Evolutionary conservation across 345 rosid species (phyloP).

Genomic region (Aegle marmelos): DNA sequence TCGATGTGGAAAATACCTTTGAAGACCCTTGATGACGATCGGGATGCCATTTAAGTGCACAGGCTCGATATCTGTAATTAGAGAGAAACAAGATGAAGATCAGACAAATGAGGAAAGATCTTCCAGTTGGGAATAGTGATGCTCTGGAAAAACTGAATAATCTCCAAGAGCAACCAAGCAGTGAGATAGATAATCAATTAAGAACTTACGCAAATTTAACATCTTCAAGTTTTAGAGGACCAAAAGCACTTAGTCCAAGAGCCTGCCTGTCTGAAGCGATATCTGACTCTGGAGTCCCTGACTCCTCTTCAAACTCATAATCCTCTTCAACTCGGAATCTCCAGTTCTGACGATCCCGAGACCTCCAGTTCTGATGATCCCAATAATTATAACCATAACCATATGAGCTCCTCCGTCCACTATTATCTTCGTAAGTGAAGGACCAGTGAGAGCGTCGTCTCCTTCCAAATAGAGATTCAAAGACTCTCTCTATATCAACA

Average conservation of each 20-base stretch:
- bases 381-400: slow-evolving; percentile 35
- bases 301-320: slow-evolving; percentile 51
- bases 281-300: slow-evolving; percentile 37
- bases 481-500: slow-evolving; percentile 48
- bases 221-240: slow-evolving; percentile 77
- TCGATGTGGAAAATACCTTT: slow-evolving; percentile 46
- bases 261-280: slow-evolving; percentile 65
- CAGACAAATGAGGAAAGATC: neutral
- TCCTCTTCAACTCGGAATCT: slow-evolving; percentile 54
- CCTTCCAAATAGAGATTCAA: slow-evolving; percentile 67
- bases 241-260: slow-evolving; percentile 70
- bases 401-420: slow-evolving; percentile 37
- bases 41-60: slow-evolving; percentile 95
- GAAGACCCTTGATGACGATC: slow-evolving; percentile 83
- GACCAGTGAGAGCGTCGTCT: slow-evolving; percentile 53
- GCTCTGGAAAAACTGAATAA: neutral
- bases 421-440: slow-evolving; percentile 57
- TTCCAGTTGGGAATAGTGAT: neutral
- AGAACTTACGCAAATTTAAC: slow-evolving; percentile 77
- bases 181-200: neutral
- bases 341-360: slow-evolving; percentile 34
- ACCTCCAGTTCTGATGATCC: slow-evolving; percentile 40
- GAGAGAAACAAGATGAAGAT: slow-evolving; percentile 3
- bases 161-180: neutral
- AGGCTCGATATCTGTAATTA: slow-evolving; percentile 60